Conservation (phyloP, 1,284 basidiomycete species). For the Leccinum griseonigrum region DNA sequence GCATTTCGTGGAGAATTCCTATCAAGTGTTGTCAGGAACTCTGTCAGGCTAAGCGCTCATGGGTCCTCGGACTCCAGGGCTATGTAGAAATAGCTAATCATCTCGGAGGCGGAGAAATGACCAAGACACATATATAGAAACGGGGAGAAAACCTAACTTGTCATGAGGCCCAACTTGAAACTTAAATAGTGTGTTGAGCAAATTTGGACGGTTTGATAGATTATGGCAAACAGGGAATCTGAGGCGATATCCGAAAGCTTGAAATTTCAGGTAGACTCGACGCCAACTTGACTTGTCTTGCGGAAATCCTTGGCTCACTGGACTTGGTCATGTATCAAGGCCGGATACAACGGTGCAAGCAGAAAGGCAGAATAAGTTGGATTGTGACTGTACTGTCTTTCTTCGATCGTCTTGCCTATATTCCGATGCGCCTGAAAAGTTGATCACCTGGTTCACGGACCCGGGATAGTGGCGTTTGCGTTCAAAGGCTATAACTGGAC, state of each 20-base stretch:
- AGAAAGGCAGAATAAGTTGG: neutral
- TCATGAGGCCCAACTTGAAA: neutral
- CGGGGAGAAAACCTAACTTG: neutral
- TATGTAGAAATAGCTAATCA: neutral
- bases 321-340: neutral
- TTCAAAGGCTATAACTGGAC: neutral
- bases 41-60: neutral
- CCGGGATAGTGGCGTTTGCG: neutral
- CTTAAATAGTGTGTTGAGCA: neutral
- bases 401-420: neutral
- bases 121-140: neutral
- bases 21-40: conserved; percentile 9
- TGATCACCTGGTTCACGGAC: neutral
- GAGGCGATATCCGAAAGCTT: neutral
- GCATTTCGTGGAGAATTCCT: neutral
- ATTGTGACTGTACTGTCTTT: neutral
- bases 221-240: neutral
- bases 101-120: neutral
- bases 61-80: conserved; percentile 4
- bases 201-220: neutral
- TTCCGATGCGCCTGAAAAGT: neutral
- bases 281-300: neutral
- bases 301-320: neutral
- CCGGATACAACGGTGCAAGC: neutral
- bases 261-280: neutral